These are phyloP conservation scores for Malus hybrid DNA, from an alignment of 331 rosid species.

Conservation along the genomic window DNA sequence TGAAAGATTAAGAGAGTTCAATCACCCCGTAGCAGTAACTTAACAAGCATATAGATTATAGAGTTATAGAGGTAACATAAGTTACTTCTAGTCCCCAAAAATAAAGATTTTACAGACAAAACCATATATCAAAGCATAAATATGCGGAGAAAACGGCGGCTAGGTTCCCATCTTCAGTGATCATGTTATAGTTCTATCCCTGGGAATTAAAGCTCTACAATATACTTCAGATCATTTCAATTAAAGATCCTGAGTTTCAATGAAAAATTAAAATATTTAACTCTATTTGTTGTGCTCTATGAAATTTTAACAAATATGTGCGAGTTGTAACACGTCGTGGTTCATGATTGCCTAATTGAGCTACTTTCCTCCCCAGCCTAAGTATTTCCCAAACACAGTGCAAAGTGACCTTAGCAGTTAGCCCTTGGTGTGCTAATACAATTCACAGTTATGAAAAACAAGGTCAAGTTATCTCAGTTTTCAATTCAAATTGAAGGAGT, in stretches of 20 bases:
- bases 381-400: background rate
- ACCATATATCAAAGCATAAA: background rate
- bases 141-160: background rate
- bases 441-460: background rate
- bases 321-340: background rate
- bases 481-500: background rate
- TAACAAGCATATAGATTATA: background rate
- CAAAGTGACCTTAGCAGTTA: background rate
- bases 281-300: no score
- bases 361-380: background rate
- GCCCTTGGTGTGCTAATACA: background rate
- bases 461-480: background rate
- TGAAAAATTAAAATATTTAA: background rate
- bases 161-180: background rate
- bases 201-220: background rate
- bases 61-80: no score
- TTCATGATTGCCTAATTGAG: background rate
- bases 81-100: no score
- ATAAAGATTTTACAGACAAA: background rate
- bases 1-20: background rate
- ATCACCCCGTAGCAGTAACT: background rate
- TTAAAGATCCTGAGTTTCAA: background rate
- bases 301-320: no score
- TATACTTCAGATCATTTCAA: background rate
- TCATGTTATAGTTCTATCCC: background rate